Conservation (phyloP, 2,329 filamentous ascomycete species). For the Colletotrichum lindemuthianum region DNA sequence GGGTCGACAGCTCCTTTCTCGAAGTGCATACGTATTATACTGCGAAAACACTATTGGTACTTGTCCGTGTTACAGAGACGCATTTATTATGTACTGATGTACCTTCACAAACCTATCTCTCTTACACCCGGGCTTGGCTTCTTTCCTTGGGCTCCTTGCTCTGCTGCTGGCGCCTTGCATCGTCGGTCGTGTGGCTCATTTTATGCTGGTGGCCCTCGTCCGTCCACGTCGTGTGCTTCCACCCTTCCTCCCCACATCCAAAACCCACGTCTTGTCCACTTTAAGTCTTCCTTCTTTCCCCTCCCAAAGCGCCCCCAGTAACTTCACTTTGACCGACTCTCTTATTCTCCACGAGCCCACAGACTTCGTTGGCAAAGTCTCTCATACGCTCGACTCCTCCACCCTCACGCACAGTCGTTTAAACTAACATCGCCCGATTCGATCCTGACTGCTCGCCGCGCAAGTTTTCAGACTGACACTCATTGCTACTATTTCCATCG, state of each 20-base stretch:
- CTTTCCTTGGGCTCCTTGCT: constrained; percentile 19
- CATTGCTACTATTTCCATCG: constrained; percentile 37
- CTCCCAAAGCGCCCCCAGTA: neutral
- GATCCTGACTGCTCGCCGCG: constrained; percentile 44
- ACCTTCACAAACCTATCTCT: neutral
- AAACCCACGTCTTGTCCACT: constrained; percentile 26
- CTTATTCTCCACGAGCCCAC: constrained; percentile 38
- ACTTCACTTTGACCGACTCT: constrained; percentile 8
- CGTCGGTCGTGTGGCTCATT: constrained; percentile 20
- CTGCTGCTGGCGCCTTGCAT: constrained; percentile 25
- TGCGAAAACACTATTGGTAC: too few species aligned
- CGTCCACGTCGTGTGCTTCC: neutral
- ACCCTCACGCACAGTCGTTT: constrained; percentile 32
- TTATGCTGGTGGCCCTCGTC: constrained; percentile 15
- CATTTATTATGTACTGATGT: too few species aligned
- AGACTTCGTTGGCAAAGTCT: constrained; percentile 70
- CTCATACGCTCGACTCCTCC: constrained; percentile 7
- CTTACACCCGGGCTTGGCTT: neutral
- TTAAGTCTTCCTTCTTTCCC: neutral
- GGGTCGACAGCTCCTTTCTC: too few species aligned
- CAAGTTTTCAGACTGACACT: constrained; percentile 41
- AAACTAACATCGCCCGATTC: constrained; percentile 40
- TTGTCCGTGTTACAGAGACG: too few species aligned
- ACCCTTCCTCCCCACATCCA: constrained; percentile 27
- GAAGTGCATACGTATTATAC: too few species aligned